Evolutionary conservation across 2,329 filamentous ascomycete species (phyloP).

Genomic region (Neonectria punicea): DNA sequence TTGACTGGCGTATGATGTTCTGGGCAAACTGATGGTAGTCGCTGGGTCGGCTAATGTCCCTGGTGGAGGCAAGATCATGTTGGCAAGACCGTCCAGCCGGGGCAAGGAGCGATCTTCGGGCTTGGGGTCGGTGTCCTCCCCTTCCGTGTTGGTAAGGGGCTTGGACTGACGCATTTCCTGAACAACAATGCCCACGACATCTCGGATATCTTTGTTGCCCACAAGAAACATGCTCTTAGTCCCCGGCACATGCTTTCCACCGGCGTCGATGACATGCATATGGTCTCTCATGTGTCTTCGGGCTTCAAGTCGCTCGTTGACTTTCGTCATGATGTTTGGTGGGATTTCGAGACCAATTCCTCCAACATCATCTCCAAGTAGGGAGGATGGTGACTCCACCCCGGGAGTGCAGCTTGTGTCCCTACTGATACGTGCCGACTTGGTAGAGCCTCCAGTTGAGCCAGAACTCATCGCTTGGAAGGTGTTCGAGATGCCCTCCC

Average conservation of each 20-base stretch:
- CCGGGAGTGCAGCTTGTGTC: too few relatives aligned
- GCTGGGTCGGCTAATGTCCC: slow-evolving; percentile 44
- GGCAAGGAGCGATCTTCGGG: slow-evolving; percentile 25
- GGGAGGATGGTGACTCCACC: neutral
- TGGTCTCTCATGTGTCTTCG: slow-evolving; percentile 29
- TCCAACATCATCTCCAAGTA: neutral
- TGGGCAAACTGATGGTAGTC: slow-evolving; percentile 49
- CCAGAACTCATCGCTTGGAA: neutral
- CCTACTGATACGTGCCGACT: neutral
- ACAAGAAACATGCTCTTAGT: slow-evolving; percentile 37
- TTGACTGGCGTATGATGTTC: slow-evolving; percentile 44
- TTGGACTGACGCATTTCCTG: slow-evolving; percentile 26
- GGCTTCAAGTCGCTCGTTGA: slow-evolving; percentile 34
- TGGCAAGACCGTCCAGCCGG: slow-evolving; percentile 33
- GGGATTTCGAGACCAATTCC: slow-evolving; percentile 1
- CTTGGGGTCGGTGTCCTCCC: slow-evolving; percentile 16
- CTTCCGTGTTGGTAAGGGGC: slow-evolving; percentile 1
- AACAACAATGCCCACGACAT: slow-evolving; percentile 37
- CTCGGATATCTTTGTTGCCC: slow-evolving; percentile 36
- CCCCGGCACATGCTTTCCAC: slow-evolving; percentile 24
- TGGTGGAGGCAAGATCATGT: slow-evolving; percentile 40
- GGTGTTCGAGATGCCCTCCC: slow-evolving; percentile 1
- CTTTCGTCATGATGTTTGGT: slow-evolving; percentile 27
- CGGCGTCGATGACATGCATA: slow-evolving; percentile 25
- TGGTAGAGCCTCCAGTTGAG: neutral